Conservation (phyloP, 139 green algal genomes). For the Chlamydomonas applanata region DNA sequence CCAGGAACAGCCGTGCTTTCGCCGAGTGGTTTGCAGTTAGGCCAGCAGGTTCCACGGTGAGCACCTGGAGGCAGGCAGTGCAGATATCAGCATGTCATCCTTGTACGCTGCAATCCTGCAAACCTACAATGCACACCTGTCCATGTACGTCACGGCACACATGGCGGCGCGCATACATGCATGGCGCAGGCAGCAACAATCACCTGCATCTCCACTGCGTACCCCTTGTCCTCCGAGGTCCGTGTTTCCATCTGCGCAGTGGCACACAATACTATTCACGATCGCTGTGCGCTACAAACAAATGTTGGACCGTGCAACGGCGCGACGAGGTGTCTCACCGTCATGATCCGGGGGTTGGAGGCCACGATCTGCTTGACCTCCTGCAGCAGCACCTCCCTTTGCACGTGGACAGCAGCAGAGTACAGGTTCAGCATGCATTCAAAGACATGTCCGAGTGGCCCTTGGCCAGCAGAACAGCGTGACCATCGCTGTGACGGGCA, state of each 20-base stretch:
- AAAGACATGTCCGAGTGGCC: too few species aligned
- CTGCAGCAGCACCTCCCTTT: conserved; percentile 59
- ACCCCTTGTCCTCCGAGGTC: conserved; percentile 17
- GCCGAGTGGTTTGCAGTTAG: conserved; percentile 28
- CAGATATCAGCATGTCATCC: too few species aligned
- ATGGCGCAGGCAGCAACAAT: conserved; percentile 8
- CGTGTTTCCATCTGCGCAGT: conserved; percentile 27
- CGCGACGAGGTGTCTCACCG: conserved; percentile 27
- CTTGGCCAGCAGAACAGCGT: too few species aligned
- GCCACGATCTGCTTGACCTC: conserved; percentile 47
- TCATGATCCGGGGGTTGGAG: conserved; percentile 50
- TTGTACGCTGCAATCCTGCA: too few species aligned
- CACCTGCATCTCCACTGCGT: neutral
- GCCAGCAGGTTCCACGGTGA: conserved; percentile 65
- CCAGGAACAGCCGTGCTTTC: conserved; percentile 61
- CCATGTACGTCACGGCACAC: too few species aligned
- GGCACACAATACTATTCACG: too few species aligned
- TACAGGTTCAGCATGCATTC: neutral
- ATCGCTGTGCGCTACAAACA: too few species aligned
- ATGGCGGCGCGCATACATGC: too few species aligned
- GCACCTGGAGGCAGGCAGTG: conserved; percentile 39
- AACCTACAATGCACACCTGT: too few species aligned
- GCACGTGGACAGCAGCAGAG: conserved; percentile 5
- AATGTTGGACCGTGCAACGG: too few species aligned
- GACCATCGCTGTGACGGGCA: neutral